Evolutionary conservation across 129 eudicot species (phyloP).

Genomic region (Helichrysum umbraculigerum): DNA sequence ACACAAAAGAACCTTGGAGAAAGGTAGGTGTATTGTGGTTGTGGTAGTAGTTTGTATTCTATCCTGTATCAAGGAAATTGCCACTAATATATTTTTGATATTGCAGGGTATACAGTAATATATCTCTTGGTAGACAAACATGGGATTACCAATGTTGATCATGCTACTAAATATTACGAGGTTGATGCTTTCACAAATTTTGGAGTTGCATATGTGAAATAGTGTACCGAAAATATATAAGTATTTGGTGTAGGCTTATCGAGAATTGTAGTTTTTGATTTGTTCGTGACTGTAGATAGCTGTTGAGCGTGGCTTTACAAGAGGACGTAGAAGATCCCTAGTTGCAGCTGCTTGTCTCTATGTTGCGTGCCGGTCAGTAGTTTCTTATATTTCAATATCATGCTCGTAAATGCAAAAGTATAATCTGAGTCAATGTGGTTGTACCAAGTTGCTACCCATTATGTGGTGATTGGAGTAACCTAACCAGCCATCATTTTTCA

Average conservation of each 20-base stretch:
- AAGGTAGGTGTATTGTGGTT: slow-evolving; percentile 21
- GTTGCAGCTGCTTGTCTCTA: slow-evolving; percentile 76
- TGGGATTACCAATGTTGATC: slow-evolving; percentile 25
- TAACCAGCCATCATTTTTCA: background rate
- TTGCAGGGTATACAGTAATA: slow-evolving; percentile 26
- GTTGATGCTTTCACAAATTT: slow-evolving; percentile 17
- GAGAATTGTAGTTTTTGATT: background rate
- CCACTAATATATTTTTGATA: slow-evolving; percentile 28
- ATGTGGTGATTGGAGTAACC: background rate
- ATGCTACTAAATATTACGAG: slow-evolving; percentile 37
- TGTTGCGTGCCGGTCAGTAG: slow-evolving; percentile 61
- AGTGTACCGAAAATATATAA: background rate
- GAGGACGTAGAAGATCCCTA: slow-evolving; percentile 49
- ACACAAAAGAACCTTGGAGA: slow-evolving; percentile 34
- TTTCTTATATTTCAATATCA: background rate
- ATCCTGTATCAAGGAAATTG: background rate
- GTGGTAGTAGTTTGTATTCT: background rate
- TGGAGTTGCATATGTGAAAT: background rate
- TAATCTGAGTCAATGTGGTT: background rate
- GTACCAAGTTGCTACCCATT: background rate
- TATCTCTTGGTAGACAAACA: slow-evolving; percentile 12
- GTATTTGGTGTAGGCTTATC: slow-evolving; percentile 1
- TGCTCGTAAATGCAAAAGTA: background rate
- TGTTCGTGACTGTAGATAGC: slow-evolving; percentile 45
- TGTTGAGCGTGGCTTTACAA: slow-evolving; percentile 50